Percentiles rank a stretch among this genome's conserved stretches.
These are phyloP conservation scores for Trichoderma erinaceum DNA, from an alignment of 495 filamentous ascomycete species.

Conservation along the genomic window DNA sequence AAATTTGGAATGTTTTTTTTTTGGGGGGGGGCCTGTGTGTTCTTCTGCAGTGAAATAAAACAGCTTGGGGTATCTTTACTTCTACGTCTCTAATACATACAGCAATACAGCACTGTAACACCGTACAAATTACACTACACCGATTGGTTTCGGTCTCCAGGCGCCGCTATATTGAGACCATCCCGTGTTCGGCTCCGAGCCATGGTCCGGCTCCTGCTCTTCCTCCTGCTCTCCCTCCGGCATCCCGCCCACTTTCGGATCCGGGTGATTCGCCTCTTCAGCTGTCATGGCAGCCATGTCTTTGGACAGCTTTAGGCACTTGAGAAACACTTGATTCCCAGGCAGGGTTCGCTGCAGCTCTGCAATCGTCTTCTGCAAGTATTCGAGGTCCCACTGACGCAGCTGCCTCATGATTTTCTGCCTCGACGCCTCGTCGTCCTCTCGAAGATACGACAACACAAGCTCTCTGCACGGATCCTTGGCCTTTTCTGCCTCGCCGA, in stretches of 20 bases:
- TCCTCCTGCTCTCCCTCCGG: neutral
- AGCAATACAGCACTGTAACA: neutral
- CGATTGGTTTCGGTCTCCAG: conserved; percentile 60
- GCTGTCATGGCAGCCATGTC: conserved; percentile 18
- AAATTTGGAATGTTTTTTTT: conserved; percentile 11
- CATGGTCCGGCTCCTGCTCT: neutral
- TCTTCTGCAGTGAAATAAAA: neutral
- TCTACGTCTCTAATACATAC: neutral
- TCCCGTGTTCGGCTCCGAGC: conserved; percentile 23
- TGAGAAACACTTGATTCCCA: conserved; percentile 31
- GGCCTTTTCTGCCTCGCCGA: conserved; percentile 23
- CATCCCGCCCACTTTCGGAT: conserved; percentile 13
- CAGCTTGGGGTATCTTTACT: neutral
- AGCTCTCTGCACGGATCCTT: conserved; percentile 15
- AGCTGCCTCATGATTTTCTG: conserved; percentile 15
- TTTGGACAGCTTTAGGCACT: conserved; percentile 30
- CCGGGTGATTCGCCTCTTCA: conserved; percentile 22
- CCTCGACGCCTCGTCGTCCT: conserved; percentile 17
- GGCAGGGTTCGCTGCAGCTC: conserved; percentile 29
- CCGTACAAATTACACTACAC: conserved; percentile 26
- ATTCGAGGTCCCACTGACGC: conserved; percentile 14
- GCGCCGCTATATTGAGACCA: conserved; percentile 49
- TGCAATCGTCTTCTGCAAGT: conserved; percentile 25
- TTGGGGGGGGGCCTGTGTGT: too few relatives aligned
- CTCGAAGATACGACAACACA: conserved; percentile 15